Percentiles rank a stretch among this genome's conserved stretches.
Conservation (phyloP, 2,329 filamentous ascomycete species). For the Zarea fungicola region DNA sequence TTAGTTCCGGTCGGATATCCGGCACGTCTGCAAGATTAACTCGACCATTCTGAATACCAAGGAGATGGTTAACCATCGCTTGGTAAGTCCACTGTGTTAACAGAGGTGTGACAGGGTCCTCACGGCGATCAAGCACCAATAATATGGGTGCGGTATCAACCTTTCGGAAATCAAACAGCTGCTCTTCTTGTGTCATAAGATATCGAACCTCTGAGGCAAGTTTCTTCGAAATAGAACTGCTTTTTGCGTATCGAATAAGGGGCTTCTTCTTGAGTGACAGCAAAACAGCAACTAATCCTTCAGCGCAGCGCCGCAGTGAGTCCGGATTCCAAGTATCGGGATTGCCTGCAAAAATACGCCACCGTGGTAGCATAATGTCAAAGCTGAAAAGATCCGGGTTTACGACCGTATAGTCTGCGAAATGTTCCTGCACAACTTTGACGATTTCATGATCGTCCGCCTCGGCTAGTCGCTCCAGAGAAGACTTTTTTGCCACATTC, state of each 20-base stretch:
- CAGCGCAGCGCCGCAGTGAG: constrained; percentile 76
- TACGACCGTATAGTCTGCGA: constrained; percentile 91
- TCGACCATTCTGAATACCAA: constrained; percentile 92
- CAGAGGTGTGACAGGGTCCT: constrained; percentile 90
- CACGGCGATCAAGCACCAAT: constrained; percentile 81
- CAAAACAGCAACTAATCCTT: constrained; percentile 78
- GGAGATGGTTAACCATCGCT: constrained; percentile 97
- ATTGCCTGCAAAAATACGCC: constrained; percentile 73
- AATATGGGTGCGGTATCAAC: constrained; percentile 92
- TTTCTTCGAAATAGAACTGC: constrained; percentile 85
- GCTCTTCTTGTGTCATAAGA: constrained; percentile 89
- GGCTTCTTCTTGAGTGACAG: constrained; percentile 95
- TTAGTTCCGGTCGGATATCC: constrained; percentile 79
- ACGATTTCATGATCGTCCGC: constrained; percentile 97
- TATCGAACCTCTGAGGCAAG: constrained; percentile 89
- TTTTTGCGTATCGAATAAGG: constrained; percentile 87
- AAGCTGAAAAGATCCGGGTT: constrained; percentile 91
- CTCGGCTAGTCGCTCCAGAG: constrained; percentile 87
- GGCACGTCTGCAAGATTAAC: constrained; percentile 82
- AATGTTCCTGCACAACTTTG: constrained; percentile 88
- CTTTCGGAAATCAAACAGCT: constrained; percentile 92
- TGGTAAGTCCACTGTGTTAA: constrained; percentile 99
- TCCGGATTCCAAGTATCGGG: constrained; percentile 91
- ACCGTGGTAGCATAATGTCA: constrained; percentile 64
- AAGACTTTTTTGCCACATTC: constrained; percentile 95